These are phyloP conservation scores for Styphnolobium japonicum DNA, from an alignment of 306 rosid genomes.

Conservation along the genomic window DNA sequence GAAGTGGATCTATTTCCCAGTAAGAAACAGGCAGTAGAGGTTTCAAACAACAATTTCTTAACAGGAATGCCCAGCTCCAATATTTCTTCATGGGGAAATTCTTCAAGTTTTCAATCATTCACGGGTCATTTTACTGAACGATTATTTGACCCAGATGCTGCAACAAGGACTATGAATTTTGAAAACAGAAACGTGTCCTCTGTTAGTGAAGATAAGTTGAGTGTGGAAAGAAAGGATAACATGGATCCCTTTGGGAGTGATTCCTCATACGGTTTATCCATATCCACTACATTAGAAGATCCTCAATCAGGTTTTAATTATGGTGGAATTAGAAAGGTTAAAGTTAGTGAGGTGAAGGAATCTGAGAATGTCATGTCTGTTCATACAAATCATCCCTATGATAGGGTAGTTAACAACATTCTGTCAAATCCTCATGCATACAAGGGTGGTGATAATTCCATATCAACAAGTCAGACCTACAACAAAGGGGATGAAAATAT, in stretches of 20 bases:
- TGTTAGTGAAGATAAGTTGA: slow-evolving; percentile 29
- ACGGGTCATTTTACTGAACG: too few relatives aligned
- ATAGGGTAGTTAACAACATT: slow-evolving; percentile 20
- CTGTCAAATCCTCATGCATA: slow-evolving; percentile 22
- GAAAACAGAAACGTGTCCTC: slow-evolving; percentile 33
- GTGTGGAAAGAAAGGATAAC: slow-evolving; percentile 37
- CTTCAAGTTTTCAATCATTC: slow-evolving; percentile 57
- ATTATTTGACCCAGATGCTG: slow-evolving; percentile 39
- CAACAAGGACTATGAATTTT: slow-evolving; percentile 19
- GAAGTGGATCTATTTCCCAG: slow-evolving; percentile 58
- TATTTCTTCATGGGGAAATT: slow-evolving; percentile 52
- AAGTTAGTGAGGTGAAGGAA: slow-evolving; percentile 60
- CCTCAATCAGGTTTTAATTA: slow-evolving; percentile 42
- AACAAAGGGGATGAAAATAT: slow-evolving; percentile 46
- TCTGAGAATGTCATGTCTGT: slow-evolving; percentile 42
- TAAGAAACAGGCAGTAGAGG: slow-evolving; percentile 72
- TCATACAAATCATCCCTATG: slow-evolving; percentile 32
- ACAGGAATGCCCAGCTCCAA: slow-evolving; percentile 50
- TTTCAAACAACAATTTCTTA: slow-evolving; percentile 40
- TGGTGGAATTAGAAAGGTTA: slow-evolving; percentile 60
- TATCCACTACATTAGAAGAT: slow-evolving; percentile 43
- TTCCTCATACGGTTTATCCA: slow-evolving; percentile 38
- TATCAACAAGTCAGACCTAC: slow-evolving; percentile 40
- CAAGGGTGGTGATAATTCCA: slow-evolving; percentile 34
- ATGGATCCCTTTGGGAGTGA: slow-evolving; percentile 41